Evolutionary conservation across 108 stramenopile genomes (phyloP).

Genomic region (Aurantiochytrium sp.): DNA sequence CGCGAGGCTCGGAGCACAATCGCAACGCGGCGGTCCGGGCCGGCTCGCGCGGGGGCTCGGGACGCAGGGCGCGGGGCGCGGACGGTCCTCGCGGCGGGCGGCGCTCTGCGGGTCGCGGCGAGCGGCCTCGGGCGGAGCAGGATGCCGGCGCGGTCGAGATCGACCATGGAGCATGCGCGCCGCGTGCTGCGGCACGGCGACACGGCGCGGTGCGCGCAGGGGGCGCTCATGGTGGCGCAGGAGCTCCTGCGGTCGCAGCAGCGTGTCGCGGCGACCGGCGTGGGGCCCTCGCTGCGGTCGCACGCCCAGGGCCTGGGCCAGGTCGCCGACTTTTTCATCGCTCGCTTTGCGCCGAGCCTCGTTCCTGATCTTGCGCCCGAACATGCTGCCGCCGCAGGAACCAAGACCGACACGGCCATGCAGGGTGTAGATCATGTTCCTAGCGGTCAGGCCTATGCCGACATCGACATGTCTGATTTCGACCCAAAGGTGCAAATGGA

Average conservation of each 20-base stretch:
- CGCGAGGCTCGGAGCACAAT: no score
- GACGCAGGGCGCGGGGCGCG: no score
- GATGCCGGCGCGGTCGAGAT: no score
- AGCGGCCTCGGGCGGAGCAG: no score
- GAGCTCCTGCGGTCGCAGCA: background rate
- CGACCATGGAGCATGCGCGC: background rate
- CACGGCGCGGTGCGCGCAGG: background rate
- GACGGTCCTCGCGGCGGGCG: no score
- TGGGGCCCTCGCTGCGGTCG: background rate
- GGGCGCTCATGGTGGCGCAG: constrained; percentile 2
- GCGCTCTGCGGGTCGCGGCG: no score
- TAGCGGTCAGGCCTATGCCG: background rate
- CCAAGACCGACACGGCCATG: background rate
- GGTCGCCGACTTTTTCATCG: background rate
- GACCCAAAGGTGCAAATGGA: background rate
- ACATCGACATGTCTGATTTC: background rate
- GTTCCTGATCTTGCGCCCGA: background rate
- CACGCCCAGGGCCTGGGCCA: background rate
- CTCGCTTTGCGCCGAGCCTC: background rate
- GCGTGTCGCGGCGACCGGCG: background rate
- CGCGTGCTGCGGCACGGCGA: background rate
- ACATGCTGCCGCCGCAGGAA: background rate
- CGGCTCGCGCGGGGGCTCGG: no score
- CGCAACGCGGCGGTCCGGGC: no score
- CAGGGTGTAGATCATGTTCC: background rate